Percentiles rank a stretch among this genome's conserved stretches.
These are phyloP conservation scores for Prunus fruticosa DNA, from an alignment of 306 rosid species.

Conservation along the genomic window DNA sequence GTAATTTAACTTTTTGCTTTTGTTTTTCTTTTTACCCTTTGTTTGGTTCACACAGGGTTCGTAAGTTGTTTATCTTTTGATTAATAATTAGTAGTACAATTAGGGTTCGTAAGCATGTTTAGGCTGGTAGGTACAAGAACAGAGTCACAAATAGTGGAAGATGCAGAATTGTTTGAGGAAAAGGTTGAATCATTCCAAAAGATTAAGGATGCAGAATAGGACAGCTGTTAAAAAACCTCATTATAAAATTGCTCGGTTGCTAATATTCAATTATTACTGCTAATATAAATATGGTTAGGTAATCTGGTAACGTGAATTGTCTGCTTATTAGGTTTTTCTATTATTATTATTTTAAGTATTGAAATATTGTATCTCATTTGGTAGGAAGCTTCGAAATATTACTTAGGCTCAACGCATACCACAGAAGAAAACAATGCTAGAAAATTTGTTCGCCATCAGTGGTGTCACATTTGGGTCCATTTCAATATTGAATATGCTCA, in stretches of 20 bases:
- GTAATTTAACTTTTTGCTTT: slow-evolving; percentile 24
- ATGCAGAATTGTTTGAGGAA: background rate
- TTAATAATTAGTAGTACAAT: background rate
- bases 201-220: background rate
- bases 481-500: background rate
- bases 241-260: slow-evolving; percentile 6
- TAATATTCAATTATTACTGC: slow-evolving; percentile 19
- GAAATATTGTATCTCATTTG: background rate
- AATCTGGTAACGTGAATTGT: slow-evolving; percentile 16
- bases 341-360: background rate
- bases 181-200: background rate
- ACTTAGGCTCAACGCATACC: background rate
- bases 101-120: background rate
- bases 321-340: background rate
- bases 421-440: background rate
- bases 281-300: slow-evolving; percentile 17
- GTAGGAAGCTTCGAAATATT: background rate
- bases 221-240: background rate
- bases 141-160: background rate
- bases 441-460: background rate
- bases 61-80: background rate
- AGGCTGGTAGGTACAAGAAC: background rate
- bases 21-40: background rate
- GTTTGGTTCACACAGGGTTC: background rate
- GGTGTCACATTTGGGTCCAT: slow-evolving; percentile 5